Evolutionary conservation across 768 basidiomycete species (phyloP), one percentile per base, ranked within the genome.

Genomic region (Pseudohyphozyma bogoriensis): DNA sequence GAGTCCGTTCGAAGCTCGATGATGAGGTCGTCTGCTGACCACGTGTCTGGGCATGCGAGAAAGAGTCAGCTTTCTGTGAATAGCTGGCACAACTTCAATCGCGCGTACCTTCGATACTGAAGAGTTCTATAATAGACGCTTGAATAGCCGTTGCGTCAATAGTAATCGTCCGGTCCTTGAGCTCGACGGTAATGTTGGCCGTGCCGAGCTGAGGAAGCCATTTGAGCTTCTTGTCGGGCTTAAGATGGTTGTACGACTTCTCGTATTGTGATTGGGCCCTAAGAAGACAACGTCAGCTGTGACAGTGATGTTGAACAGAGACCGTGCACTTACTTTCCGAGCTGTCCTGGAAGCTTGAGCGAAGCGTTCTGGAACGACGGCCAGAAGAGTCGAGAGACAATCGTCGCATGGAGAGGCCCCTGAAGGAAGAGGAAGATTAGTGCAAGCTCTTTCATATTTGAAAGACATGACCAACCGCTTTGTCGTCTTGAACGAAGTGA

Each of bases 371-470:
- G 85, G 29, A 95, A 77, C 1, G 84, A 76, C 0, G 95, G 95
- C 95, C 95, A 99, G 75, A 96, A 99, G 68, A 93, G 84, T 16
- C 83, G 81, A 15, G 95, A 97, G 40, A 97, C 86, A 68, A 99
- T 85, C 1, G 85, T 86, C 1, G 92, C 88, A 69, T 92, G 89
- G 3, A 97, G 76, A 20, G 83, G 76, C 9, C 82, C 5, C 29
- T 29, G 28, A 37, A 20, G 42, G 32, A 32, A 9, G 31, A 35
- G 28, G 24, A 42, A 7, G 35, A 16, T 11, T 18, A n/a, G n/a
- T n/a, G n/a, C n/a, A n/a, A n/a, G n/a, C n/a, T n/a, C n/a, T n/a
- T n/a, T n/a, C n/a, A n/a, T n/a, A n/a, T n/a, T 3, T 20, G 26
- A 15, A 22, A 28, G 31, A 9, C 4, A 3, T 7, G 37, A 69